Evolutionary conservation across 352 stramenopile species (phyloP).

Genomic region (Thalassiosira exigua): DNA sequence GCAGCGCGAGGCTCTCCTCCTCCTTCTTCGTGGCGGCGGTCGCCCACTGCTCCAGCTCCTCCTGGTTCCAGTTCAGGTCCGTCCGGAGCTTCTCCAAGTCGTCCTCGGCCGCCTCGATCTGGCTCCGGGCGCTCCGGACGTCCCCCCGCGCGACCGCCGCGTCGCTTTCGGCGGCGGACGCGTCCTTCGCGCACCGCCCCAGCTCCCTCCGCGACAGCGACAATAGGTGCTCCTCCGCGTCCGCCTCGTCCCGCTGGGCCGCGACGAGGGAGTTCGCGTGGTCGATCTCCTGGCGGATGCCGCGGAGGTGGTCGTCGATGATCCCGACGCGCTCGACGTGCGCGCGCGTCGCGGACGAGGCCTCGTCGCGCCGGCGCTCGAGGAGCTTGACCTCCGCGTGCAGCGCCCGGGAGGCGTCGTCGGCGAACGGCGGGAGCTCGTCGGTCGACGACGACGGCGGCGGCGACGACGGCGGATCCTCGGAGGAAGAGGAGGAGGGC

Average conservation of each 20-base stretch:
- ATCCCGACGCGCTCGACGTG: constrained; percentile 89
- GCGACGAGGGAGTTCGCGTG: constrained; percentile 92
- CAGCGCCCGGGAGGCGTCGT: constrained; percentile 47
- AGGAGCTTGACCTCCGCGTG: constrained; percentile 53
- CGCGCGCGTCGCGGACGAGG: constrained; percentile 18
- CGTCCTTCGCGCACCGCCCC: constrained; percentile 72
- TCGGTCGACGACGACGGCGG: constrained; percentile 16
- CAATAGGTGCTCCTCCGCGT: constrained; percentile 92
- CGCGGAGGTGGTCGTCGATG: constrained; percentile 96
- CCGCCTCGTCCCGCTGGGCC: constrained; percentile 92
- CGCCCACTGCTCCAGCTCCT: constrained; percentile 97
- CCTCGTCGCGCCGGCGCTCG: constrained; percentile 44
- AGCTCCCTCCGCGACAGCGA: constrained; percentile 91
- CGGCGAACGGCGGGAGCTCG: constrained; percentile 49
- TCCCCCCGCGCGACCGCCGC: constrained; percentile 77
- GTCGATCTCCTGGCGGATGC: constrained; percentile 93
- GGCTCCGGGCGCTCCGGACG: constrained; percentile 87
- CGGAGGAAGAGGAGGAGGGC: not conserved
- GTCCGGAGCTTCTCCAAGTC: constrained; percentile 95
- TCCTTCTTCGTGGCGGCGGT: constrained; percentile 95
- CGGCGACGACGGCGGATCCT: constrained; percentile 3
- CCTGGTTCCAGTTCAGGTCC: constrained; percentile 98
- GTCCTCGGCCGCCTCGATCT: constrained; percentile 92
- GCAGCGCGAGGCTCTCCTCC: constrained; percentile 91
- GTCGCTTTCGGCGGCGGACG: constrained; percentile 78